Base-by-base conservation (phyloP, 495 filamentous ascomycete genomes). In the Parathielavia appendiculata region DNA sequence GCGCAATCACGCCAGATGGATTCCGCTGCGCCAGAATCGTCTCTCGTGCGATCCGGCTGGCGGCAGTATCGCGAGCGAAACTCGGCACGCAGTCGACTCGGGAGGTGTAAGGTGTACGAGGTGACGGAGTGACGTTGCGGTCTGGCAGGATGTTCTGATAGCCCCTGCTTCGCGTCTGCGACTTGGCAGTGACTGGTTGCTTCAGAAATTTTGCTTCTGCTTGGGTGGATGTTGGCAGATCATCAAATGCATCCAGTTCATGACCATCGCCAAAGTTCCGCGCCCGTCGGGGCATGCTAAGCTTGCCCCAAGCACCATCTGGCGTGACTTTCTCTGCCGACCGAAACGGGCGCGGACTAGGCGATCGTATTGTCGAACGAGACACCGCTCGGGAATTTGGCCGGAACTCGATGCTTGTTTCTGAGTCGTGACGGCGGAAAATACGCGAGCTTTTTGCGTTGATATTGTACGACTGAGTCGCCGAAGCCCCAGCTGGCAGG, bases 41-140 rank as follows among this genome's bases (percentile, higher is more conserved):
- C 72, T 97, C 93, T 62, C 93, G 83, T 43, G 93, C 93, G 69
- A 89, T 95, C 26, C 93, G 83, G 57, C 87, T 88, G 48, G 95
- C 92, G 65, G 89, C 87, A 8, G 93, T 98, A 74, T 98, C 93
- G 63, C 91, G 86, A 60, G 92, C 91, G 71, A 96, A 98, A 56
- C 89, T 84, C 44, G 93, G 93, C 14, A 76, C 71, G 56, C 75
- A 73, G 77, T 87, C 70, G 66, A 77, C 41, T 69, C 81, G 63
- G 69, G 84, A 80, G 0, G 82, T 81, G 43, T 71, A 74, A 23
- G 83, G 81, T 14, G 82, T 79, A 30, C 75, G 60, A 11, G 86
- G 84, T 11, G 81, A 75, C 6, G 84, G 78, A 30, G 81, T 81
- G 48, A 75, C 78, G 26, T 69, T 76, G 39, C 77, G 67, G 40